These are phyloP conservation scores for Myxozyma geophila DNA, from an alignment of 805 yeast genomes.

Conservation along the genomic window DNA sequence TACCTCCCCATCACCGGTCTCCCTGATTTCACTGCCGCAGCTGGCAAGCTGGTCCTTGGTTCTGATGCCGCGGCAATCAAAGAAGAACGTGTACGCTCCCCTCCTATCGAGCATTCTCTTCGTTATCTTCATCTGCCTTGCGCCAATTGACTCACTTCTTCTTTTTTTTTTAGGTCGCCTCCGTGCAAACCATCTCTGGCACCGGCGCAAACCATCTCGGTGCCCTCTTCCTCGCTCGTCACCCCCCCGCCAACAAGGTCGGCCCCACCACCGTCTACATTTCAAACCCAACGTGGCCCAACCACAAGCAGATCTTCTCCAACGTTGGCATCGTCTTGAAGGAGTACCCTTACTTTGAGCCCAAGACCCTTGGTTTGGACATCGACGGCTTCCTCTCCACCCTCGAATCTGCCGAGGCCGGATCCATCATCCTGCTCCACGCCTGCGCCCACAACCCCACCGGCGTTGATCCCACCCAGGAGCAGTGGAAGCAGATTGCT, in stretches of 20 bases:
- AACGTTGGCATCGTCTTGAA: slow-evolving; percentile 68
- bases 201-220: slow-evolving; percentile 92
- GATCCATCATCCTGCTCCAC: slow-evolving; percentile 82
- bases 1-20: slow-evolving; percentile 83
- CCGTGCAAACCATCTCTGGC: slow-evolving; percentile 81
- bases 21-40: slow-evolving; percentile 66
- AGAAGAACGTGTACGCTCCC: slow-evolving; percentile 23
- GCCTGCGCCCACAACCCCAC: slow-evolving; percentile 99
- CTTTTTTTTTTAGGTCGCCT: slow-evolving; percentile 46
- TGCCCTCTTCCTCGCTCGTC: slow-evolving; percentile 64
- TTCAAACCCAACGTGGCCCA: slow-evolving; percentile 97
- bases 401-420: slow-evolving; percentile 68
- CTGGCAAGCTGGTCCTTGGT: slow-evolving; percentile 74
- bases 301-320: slow-evolving; percentile 83
- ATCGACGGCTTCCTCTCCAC: slow-evolving; percentile 67
- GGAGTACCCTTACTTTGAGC: slow-evolving; percentile 86
- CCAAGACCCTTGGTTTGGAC: slow-evolving; percentile 68
- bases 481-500: slow-evolving; percentile 77
- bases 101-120: neutral
- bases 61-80: slow-evolving; percentile 56
- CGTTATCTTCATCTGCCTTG: neutral
- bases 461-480: slow-evolving; percentile 87
- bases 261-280: slow-evolving; percentile 61
- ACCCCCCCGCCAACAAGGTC: slow-evolving; percentile 41
- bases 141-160: no score